phyloP scores from a whole-genome alignment of 352 stramenopile species.

The Aphanomyces euteiches region DNA sequence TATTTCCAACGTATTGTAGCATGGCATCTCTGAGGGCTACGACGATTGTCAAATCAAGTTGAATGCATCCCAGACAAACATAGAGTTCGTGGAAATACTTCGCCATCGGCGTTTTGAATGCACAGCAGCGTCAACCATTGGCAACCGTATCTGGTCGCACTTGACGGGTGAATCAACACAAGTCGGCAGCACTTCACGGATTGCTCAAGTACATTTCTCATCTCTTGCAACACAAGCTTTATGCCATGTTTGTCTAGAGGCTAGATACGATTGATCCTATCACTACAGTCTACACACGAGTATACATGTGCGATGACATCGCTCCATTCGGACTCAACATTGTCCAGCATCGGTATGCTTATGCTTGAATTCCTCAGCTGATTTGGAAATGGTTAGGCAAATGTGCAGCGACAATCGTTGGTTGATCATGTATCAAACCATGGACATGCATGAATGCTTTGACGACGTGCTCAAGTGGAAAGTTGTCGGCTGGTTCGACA shows the following conservation, averaged over 20 bases:
- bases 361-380: too few relatives aligned
- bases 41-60: slow-evolving; percentile 24
- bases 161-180: slow-evolving; percentile 28
- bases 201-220: slow-evolving; percentile 18
- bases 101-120: background rate
- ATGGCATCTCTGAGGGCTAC: background rate
- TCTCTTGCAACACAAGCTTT: slow-evolving; percentile 2
- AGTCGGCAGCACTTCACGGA: background rate
- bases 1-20: background rate
- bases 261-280: slow-evolving; percentile 20
- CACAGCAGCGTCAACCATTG: background rate
- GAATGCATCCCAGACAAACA: slow-evolving; percentile 24
- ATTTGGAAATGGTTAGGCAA: too few relatives aligned
- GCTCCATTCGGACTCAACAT: slow-evolving; percentile 27
- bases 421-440: slow-evolving; percentile 24
- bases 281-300: slow-evolving; percentile 9
- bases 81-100: slow-evolving; percentile 21
- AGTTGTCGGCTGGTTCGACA: slow-evolving; percentile 19
- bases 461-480: slow-evolving; percentile 27
- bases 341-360: slow-evolving; percentile 22
- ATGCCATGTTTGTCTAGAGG: slow-evolving; percentile 5
- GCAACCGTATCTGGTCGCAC: slow-evolving; percentile 21
- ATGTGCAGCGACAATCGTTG: too few relatives aligned
- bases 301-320: slow-evolving; percentile 22
- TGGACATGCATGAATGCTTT: slow-evolving; percentile 17